Evolutionary conservation across 306 rosid genomes (phyloP).

Genomic region (Adenanthera pavonina): DNA sequence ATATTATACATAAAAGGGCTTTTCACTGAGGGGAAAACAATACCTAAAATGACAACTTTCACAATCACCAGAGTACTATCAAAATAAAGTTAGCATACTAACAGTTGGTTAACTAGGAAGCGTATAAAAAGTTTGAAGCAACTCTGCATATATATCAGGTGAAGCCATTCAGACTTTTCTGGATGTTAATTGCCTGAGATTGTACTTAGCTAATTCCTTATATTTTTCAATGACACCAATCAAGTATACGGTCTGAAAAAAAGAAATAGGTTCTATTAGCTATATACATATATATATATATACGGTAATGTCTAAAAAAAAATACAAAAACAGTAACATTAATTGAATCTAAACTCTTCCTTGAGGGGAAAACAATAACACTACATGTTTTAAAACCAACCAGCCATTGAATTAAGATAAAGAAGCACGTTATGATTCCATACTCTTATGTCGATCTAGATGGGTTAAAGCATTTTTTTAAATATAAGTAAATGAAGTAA

Average conservation of each 20-base stretch:
- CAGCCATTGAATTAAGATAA: neutral
- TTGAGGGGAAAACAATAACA: neutral
- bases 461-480: neutral
- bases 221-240: slow-evolving; percentile 85
- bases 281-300: neutral
- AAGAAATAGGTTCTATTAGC: slow-evolving; percentile 22
- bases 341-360: neutral
- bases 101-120: neutral
- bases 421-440: neutral
- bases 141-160: neutral
- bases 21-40: neutral
- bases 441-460: neutral
- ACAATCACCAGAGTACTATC: too few relatives aligned
- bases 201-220: slow-evolving; percentile 86
- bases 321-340: neutral
- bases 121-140: slow-evolving; percentile 9
- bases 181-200: slow-evolving; percentile 89
- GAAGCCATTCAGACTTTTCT: slow-evolving; percentile 42
- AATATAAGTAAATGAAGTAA: too few relatives aligned
- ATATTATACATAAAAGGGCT: neutral
- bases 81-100: neutral
- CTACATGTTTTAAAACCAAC: neutral
- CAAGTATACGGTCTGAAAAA: slow-evolving; percentile 88
- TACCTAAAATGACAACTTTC: neutral
- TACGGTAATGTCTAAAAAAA: neutral